Base-by-base conservation (phyloP, 176 grass and related monocot genomes). In the Panicum miliaceum region DNA sequence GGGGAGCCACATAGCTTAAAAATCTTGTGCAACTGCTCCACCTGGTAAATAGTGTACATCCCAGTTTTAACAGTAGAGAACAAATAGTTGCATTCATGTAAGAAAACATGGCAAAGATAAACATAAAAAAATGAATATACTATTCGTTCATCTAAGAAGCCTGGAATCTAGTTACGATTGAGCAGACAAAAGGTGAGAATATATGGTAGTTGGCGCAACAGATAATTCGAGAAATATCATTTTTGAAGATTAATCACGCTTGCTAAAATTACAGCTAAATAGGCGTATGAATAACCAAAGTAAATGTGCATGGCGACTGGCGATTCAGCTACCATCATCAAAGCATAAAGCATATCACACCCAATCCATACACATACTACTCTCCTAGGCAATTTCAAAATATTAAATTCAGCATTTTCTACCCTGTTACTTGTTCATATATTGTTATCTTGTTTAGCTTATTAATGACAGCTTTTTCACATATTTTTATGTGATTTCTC, bases 11-110 rank as follows among this genome's bases (percentile, higher is more conserved):
- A 91, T 41, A 91, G 48, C 82, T 91, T 91, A 82, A 91, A 91
- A 88, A 91, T 91, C 71, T 91, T 91, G 82, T 91, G 89, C 72
- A 91, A 81, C 72, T 91, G 89, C 54, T 91, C 89, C 71, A 91
- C 85, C 89, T 91, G 82, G 62, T 78, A 64, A 74, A 86, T 20
- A 90, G 52, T 16, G 41, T 51, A 71, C 48, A 82, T 82, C 67
- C 42, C 63, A 70, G 18, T 70, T 32, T 71, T 60, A 84, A 73
- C 20, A 79, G 63, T 82, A 77, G 70, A 23, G 77, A 89, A 25
- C 43, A 81, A 18, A 4, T 70, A 70, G 16, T 70, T 54, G 68
- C 18, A 37, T 74, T 85, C 34, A 72, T 14, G 15, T 35, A 52
- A 84, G 48, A 20, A 73, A 65, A 51, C 43, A 54, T 64, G 47